Evolutionary conservation across 1,139 yeast genomes (phyloP).

Genomic region (Sugiyamaella novakii): DNA sequence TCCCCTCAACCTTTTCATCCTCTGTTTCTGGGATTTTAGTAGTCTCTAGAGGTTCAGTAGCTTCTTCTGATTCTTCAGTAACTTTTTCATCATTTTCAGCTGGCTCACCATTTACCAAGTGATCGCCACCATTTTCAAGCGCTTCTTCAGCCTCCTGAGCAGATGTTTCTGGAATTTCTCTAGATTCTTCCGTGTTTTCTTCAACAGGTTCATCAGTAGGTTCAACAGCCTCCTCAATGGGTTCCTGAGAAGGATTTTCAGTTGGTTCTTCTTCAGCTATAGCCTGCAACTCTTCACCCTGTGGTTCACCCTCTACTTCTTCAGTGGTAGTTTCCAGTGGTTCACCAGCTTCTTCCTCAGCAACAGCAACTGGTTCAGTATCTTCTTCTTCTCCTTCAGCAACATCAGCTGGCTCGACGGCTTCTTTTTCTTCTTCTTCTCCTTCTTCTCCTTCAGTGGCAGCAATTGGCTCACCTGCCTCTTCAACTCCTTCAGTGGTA

Average conservation of each 20-base stretch:
- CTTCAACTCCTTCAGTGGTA: slow-evolving; percentile 18
- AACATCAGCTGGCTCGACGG: slow-evolving; percentile 7
- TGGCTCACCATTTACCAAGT: no score
- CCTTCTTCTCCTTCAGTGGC: slow-evolving; percentile 7
- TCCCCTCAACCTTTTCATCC: no score
- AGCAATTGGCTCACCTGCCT: slow-evolving; percentile 6
- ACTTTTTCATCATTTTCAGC: slow-evolving; percentile 12
- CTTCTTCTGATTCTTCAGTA: slow-evolving; percentile 14
- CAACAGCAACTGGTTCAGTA: slow-evolving; percentile 8
- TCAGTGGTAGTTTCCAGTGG: slow-evolving; percentile 7
- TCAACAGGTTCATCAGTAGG: slow-evolving; percentile 17
- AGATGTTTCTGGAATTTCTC: slow-evolving; percentile 2
- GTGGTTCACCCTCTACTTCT: slow-evolving; percentile 13
- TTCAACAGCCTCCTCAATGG: slow-evolving; percentile 20
- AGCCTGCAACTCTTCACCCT: slow-evolving; percentile 11
- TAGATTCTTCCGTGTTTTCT: slow-evolving; percentile 1
- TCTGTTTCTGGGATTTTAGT: slow-evolving; percentile 2
- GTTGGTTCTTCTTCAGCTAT: slow-evolving; percentile 15
- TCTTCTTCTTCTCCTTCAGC: slow-evolving; percentile 7
- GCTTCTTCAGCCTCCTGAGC: no score
- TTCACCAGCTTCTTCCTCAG: slow-evolving; percentile 2
- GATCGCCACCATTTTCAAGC: no score
- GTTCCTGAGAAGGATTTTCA: slow-evolving; percentile 3
- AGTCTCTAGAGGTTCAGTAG: slow-evolving; percentile 6
- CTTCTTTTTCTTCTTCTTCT: slow-evolving; percentile 18